phyloP scores from a whole-genome alignment of 2,329 filamentous ascomycete genomes.

The Tolypocladium album region DNA sequence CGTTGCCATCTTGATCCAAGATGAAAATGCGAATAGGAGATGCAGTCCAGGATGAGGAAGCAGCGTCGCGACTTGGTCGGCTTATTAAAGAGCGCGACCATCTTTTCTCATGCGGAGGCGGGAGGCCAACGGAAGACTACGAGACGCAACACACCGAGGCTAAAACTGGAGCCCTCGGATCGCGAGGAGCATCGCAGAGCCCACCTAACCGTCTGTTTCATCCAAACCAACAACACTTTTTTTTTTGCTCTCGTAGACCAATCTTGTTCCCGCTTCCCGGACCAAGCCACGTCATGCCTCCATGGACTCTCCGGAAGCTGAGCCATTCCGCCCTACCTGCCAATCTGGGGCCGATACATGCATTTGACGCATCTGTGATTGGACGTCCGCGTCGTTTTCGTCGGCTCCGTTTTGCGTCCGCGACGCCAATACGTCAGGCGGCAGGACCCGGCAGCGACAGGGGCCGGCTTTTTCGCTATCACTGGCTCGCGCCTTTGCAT shows the following conservation, averaged over 20 bases:
- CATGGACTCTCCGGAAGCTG: not conserved
- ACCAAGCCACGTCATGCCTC: not conserved
- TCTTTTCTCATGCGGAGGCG: not conserved
- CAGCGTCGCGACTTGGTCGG: not conserved
- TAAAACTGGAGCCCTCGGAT: not conserved
- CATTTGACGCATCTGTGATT: not conserved
- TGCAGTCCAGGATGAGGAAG: not conserved
- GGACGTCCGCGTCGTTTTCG: not conserved
- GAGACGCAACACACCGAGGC: not conserved
- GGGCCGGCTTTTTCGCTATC: not conserved
- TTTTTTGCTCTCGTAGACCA: too few relatives aligned
- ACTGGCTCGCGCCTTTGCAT: not conserved
- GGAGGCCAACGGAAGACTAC: not conserved
- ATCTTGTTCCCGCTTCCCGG: not conserved
- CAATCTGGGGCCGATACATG: not conserved
- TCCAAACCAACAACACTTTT: not conserved
- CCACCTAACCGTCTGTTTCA: not conserved
- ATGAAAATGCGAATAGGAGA: not conserved
- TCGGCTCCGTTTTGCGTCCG: not conserved
- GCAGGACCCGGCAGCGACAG: not conserved
- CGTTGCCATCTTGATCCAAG: constrained; percentile 16
- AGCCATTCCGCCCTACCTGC: not conserved
- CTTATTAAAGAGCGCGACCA: not conserved
- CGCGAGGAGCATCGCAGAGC: not conserved
- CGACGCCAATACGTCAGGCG: not conserved